phyloP scores from a whole-genome alignment of 2,329 filamentous ascomycete species.

The Aspergillus fischeri region DNA sequence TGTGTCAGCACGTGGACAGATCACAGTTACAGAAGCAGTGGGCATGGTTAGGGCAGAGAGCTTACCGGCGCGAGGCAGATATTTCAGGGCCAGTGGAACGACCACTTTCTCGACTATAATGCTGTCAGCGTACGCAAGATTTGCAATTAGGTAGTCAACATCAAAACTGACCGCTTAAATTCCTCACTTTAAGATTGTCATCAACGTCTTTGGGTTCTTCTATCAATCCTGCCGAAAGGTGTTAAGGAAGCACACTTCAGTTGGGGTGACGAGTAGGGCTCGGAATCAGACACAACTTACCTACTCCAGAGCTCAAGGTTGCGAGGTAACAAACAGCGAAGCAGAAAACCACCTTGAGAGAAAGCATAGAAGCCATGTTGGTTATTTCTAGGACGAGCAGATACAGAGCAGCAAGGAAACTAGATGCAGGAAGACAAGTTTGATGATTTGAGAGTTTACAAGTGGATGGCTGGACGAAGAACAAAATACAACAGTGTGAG shows the following conservation, averaged over 20 bases:
- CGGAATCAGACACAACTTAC: constrained; percentile 14
- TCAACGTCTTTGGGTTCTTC: neutral
- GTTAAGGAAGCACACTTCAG: neutral
- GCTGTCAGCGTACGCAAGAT: neutral
- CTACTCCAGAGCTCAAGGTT: constrained; percentile 8
- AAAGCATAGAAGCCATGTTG: constrained; percentile 10
- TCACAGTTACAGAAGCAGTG: constrained; percentile 2
- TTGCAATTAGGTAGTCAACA: neutral
- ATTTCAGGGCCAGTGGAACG: neutral
- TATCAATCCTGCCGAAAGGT: neutral
- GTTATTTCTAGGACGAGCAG: neutral
- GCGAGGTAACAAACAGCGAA: constrained; percentile 20
- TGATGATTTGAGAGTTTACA: neutral
- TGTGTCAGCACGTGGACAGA: neutral
- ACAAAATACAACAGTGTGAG: neutral
- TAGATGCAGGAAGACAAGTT: neutral
- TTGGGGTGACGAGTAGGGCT: neutral
- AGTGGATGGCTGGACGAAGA: constrained; percentile 2
- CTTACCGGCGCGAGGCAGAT: neutral
- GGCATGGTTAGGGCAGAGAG: neutral
- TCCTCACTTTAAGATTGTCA: neutral
- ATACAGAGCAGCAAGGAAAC: neutral
- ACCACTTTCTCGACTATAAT: neutral
- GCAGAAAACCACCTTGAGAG: constrained; percentile 15
- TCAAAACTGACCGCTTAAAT: neutral